phyloP scores from a whole-genome alignment of 768 basidiomycete genomes.

The Termitomyces sp. region DNA sequence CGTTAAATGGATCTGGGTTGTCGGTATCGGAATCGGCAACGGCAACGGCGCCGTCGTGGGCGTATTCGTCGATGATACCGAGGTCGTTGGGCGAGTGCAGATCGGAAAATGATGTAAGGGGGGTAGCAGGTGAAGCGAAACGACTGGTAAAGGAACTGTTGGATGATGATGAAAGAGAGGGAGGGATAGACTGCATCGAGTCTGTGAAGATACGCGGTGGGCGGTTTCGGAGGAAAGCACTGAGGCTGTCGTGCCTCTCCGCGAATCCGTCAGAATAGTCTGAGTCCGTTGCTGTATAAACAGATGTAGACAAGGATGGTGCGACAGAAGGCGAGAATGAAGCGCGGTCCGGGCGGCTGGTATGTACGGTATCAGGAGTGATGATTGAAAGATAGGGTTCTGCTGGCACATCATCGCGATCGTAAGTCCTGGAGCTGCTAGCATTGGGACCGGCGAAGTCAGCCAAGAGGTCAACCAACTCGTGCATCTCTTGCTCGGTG shows the following conservation, averaged over 20 bases:
- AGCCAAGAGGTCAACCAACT: conserved; percentile 48
- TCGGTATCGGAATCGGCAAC: neutral
- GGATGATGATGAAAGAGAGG: conserved; percentile 47
- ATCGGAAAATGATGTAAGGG: conserved; percentile 29
- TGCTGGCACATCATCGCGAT: neutral
- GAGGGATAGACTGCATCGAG: conserved; percentile 21
- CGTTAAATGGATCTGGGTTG: conserved; percentile 13
- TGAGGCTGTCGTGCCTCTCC: conserved; percentile 9
- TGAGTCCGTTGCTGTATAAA: conserved; percentile 16
- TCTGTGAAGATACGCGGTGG: conserved; percentile 21
- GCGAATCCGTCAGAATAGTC: conserved; percentile 16
- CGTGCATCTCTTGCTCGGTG: conserved; percentile 50
- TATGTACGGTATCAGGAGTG: conserved; percentile 3
- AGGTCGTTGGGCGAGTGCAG: conserved; percentile 22
- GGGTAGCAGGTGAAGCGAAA: conserved; percentile 29
- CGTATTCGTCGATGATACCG: conserved; percentile 38
- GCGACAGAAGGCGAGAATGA: conserved; percentile 15
- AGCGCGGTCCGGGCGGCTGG: conserved; percentile 7
- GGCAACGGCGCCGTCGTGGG: conserved; percentile 8
- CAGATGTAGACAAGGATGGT: conserved; percentile 15
- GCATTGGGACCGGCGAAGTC: conserved; percentile 18
- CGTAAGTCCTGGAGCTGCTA: neutral
- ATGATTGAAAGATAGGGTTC: conserved; percentile 7
- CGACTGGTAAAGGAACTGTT: conserved; percentile 32
- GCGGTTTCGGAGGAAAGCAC: conserved; percentile 22